These are phyloP conservation scores for Entamoeba histolytica DNA, from an alignment of 208 protist genomes.

Conservation along the genomic window DNA sequence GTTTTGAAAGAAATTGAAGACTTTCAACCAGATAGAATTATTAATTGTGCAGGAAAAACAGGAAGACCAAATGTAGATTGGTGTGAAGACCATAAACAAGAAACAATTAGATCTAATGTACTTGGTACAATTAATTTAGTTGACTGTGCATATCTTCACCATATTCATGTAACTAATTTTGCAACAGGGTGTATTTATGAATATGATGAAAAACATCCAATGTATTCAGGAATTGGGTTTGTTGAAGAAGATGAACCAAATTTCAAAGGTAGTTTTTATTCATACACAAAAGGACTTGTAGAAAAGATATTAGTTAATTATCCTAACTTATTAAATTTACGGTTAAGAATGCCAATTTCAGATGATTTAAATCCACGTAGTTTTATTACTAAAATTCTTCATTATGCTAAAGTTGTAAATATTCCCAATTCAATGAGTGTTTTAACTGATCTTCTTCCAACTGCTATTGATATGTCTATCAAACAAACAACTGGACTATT, in stretches of 20 bases:
- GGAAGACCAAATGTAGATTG: slow-evolving; percentile 49
- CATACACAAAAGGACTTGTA: slow-evolving; percentile 36
- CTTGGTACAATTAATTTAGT: slow-evolving; percentile 39
- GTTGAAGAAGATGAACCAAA: slow-evolving; percentile 41
- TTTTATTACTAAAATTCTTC: slow-evolving; percentile 43
- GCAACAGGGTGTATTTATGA: slow-evolving; percentile 50
- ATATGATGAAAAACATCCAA: slow-evolving; percentile 38
- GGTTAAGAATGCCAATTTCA: slow-evolving; percentile 43
- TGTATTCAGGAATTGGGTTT: slow-evolving; percentile 30
- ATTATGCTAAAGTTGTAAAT: slow-evolving; percentile 39
- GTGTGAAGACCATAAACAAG: slow-evolving; percentile 43
- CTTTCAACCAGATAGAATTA: slow-evolving; percentile 25
- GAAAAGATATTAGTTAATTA: slow-evolving; percentile 35
- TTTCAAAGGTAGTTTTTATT: slow-evolving; percentile 42
- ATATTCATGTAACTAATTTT: slow-evolving; percentile 44
- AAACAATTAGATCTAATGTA: slow-evolving; percentile 41
- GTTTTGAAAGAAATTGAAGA: slow-evolving; percentile 24
- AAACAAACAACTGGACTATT: slow-evolving; percentile 29
- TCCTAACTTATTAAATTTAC: slow-evolving; percentile 39
- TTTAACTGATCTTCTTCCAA: slow-evolving; percentile 35
- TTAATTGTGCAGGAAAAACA: slow-evolving; percentile 40
- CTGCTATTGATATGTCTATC: slow-evolving; percentile 33
- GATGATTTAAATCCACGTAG: slow-evolving; percentile 34
- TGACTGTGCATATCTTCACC: slow-evolving; percentile 12
- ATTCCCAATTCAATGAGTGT: slow-evolving; percentile 43